Evolutionary conservation across 148 eudicot genomes (phyloP), one percentile per base, ranked within the genome.

Genomic region (Arbutus unedo): DNA sequence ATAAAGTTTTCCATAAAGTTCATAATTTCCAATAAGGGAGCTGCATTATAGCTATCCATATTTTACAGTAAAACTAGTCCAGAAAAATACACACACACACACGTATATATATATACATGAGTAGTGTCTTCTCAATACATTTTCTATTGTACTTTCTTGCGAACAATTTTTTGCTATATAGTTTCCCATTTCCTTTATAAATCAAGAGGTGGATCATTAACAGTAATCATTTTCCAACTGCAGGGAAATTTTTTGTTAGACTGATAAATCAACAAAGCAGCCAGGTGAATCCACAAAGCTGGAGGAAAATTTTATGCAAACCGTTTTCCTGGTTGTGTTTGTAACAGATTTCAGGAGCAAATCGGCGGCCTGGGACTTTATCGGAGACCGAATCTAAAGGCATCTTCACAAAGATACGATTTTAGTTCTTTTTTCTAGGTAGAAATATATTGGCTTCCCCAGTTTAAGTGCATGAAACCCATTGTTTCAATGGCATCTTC

Each of bases 261-360:
- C 84, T 90, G 14, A 71, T 93, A 16, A 91, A 93, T 89, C 67
- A 45, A 66, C 53, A 88, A 86, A 94, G 80, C 47, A 60, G 75
- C 84, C 81, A 0, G 90, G 91, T 3, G 85, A 85, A 6, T 47
- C 84, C n/a, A 91, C 90, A 2, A 83, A 89, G 49, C 25, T 81
- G 1, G 96, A 93, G 82, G 96, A 93, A 84, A 91, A 81, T 74
- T 93, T 71, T 90, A 93, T 25, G 89, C 93, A 23, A 93, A 93
- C 59, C 93, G 91, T 13, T 90, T 79, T 19, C 96, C 93, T 0
- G 92, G 93, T n/a, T 93, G 96, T 75, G 64, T 93, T 55, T 93
- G 96, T 79, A 72, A 88, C 15, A 79, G 68, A 66, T 64, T 90
- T 10, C 10, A 51, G 77, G 66, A 83, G 78, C 45, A 68, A 57